These are phyloP conservation scores for Punica granatum DNA, from an alignment of 345 rosid genomes.

Conservation along the genomic window DNA sequence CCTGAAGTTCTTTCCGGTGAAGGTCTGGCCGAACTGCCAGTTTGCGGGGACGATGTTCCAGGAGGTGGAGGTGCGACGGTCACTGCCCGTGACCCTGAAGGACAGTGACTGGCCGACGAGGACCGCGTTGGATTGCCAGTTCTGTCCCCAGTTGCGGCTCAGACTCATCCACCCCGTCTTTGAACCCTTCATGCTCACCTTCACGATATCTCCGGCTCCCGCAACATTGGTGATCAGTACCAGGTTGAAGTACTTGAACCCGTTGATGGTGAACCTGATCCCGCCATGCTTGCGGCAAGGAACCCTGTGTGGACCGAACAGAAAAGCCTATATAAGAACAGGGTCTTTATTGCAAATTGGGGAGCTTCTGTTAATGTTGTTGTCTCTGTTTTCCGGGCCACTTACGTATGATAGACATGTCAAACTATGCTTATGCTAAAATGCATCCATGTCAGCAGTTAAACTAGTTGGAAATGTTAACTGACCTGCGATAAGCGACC, in stretches of 20 bases:
- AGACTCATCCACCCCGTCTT: constrained; percentile 49
- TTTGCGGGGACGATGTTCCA: constrained; percentile 34
- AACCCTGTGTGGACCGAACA: constrained; percentile 23
- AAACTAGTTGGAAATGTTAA: background rate
- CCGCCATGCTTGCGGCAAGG: constrained; percentile 57
- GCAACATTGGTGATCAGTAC: constrained; percentile 60
- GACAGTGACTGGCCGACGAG: constrained; percentile 51
- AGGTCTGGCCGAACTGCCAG: constrained; percentile 59
- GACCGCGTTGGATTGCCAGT: constrained; percentile 61
- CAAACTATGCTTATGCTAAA: too few relatives aligned
- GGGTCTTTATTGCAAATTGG: background rate
- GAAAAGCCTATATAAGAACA: background rate
- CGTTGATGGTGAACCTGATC: constrained; percentile 63
- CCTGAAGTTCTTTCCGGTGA: constrained; percentile 50
- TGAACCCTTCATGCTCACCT: constrained; percentile 46
- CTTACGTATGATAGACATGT: too few relatives aligned
- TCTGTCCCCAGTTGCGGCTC: constrained; percentile 76
- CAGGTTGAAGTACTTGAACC: constrained; percentile 65
- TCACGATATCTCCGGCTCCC: constrained; percentile 54
- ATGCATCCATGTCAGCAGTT: background rate
- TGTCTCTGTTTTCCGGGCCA: too few relatives aligned
- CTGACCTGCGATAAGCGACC: constrained; percentile 21
- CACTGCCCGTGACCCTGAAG: constrained; percentile 43
- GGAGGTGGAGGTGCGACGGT: constrained; percentile 41
- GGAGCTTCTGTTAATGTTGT: background rate